phyloP scores from a whole-genome alignment of 208 protist genomes.

The Leishmania amazonensis region DNA sequence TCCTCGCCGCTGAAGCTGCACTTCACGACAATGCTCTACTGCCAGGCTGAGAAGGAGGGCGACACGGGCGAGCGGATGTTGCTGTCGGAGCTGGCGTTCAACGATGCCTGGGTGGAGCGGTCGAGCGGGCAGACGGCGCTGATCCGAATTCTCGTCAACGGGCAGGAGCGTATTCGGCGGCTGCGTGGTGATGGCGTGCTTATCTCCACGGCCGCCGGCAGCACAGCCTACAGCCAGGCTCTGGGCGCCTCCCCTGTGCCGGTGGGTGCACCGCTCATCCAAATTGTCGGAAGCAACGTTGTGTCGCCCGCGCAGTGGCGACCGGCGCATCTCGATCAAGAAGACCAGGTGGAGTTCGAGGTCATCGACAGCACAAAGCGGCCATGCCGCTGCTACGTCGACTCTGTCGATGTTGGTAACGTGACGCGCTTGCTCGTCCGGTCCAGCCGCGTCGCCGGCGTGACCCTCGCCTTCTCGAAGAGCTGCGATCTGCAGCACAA shows the following conservation, averaged over 20 bases:
- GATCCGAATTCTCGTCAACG: constrained; percentile 90
- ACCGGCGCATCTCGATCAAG: constrained; percentile 85
- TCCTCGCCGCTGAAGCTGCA: constrained; percentile 85
- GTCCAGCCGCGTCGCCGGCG: constrained; percentile 81
- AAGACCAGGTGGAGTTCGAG: constrained; percentile 90
- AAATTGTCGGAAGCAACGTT: constrained; percentile 91
- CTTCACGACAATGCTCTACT: constrained; percentile 89
- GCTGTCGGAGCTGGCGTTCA: constrained; percentile 88
- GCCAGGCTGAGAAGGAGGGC: constrained; percentile 78
- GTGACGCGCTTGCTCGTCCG: constrained; percentile 85
- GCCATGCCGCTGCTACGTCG: constrained; percentile 88
- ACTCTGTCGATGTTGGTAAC: constrained; percentile 85
- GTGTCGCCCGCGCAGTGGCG: constrained; percentile 89
- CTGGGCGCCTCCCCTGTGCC: constrained; percentile 89
- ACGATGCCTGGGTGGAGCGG: constrained; percentile 92
- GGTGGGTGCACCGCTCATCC: constrained; percentile 85
- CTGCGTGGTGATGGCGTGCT: constrained; percentile 89
- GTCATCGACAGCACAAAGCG: constrained; percentile 84
- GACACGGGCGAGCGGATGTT: constrained; percentile 65
- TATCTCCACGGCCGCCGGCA: constrained; percentile 86
- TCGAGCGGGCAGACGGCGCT: constrained; percentile 88
- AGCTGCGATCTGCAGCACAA: constrained; percentile 92
- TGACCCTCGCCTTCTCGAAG: constrained; percentile 80
- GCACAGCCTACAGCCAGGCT: constrained; percentile 88
- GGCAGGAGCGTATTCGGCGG: constrained; percentile 79